Evolutionary conservation across 805 yeast genomes (phyloP), one percentile per base, ranked within the genome.

Genomic region (Ogataea trehalophila): DNA sequence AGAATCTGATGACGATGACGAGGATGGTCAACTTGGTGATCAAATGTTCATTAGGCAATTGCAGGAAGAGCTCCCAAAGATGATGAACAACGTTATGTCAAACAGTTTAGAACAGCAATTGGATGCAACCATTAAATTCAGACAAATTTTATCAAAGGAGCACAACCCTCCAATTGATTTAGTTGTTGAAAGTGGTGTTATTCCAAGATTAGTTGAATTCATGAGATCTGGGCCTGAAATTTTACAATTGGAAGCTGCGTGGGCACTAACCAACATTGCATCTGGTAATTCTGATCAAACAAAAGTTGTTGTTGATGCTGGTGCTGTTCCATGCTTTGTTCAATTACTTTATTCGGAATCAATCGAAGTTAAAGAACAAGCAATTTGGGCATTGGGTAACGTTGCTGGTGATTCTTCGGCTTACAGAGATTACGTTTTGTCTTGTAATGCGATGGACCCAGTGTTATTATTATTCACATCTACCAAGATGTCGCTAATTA

Each of bases 201-300:
- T 94, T 45, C 95, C 97, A 49, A 83, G 83, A 45, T 79, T 94
- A 66, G 97, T 94, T 46, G 83, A 79, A 58, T 89, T 91, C 59
- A 85, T 94, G 90, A 72, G 74, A 50, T 74, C 79, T 45, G 90
- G 87, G 56, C 87, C 91, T 4, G 90, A 87, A 60, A 81, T 87
- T 76, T 76, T 94, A 59, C 98, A 92, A 71, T 80, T 94, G 60
- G 99, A 94, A 73, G 96, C 98, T 13, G 97, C 99, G 8, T 94
- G 99, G 99, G 98, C 98, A n/a, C 78, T 94, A 58, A 94, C 99
- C 43, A 94, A 94, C 66, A 92, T 94, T 67, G 98, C 98, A 20
- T 88, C 97, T 4, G 99, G 99, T 53, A 74, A 85, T 44, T 81
- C 95, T 38, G 85, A 81, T 42, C 98, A 94, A 70, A 94, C 99